Base-by-base conservation (phyloP, 2,329 filamentous ascomycete species). In the Herpotrichia juniperi region DNA sequence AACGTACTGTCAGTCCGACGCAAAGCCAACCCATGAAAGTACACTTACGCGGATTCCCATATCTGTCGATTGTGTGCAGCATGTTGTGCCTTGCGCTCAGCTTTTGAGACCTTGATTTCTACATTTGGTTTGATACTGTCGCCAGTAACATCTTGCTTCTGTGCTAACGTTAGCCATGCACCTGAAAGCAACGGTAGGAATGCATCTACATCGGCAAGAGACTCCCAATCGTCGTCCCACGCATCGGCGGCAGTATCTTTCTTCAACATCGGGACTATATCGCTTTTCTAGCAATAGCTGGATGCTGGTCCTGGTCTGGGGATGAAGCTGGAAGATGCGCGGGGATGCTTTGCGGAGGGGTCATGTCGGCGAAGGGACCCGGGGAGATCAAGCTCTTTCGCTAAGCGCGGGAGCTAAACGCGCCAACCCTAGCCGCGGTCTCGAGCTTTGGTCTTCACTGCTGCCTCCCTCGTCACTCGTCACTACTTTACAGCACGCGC, bases 141-240 rank as follows among this genome's bases (percentile, higher is more conserved):
- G 19, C 77, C 70, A 35, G 73, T 71, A 24, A 73, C 71, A 72
- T 69, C 60, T 48, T 68, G 67, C 58, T 67, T 74, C 72, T 75
- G 54, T 6, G 16, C 3, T 26, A 1, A 16, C 39, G 62, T 72
- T 48, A 72, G 63, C 32, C 34, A 50, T 24, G 30, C 31, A 31
- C 19, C 53, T 53, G 32, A 35, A 35, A 34, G 28, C 14, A 30
- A 21, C 17, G 46, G 17, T 50, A 31, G 48, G 37, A 44, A 46
- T 35, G 42, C 19, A 51, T 70, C 40, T 78, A 87, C 84, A 76
- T 96, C 91, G 51, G 89, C 91, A 68, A 89, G 83, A 5, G 79
- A 76, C 71, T 93, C 90, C 92, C 93, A 97, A 67, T 96, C 90
- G 64, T 96, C 87, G 58, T 93, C 91, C 93, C 93, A 97, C 17